Base-by-base conservation (phyloP, 768 basidiomycete genomes). In the Termitomyces bulborhizus region DNA sequence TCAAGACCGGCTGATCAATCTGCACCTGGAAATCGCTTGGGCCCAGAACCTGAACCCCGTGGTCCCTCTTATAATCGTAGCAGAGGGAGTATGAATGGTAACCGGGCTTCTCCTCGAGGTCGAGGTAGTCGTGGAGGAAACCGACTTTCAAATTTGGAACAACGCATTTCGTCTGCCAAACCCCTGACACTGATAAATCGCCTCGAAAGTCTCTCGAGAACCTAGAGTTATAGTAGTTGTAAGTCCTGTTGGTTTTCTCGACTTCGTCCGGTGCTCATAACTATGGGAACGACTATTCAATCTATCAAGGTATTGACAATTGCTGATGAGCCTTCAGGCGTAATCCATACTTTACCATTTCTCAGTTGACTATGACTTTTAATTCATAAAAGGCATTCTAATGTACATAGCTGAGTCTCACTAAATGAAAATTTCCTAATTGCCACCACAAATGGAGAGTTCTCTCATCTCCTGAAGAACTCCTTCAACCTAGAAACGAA, bases 401-500 rank as follows among this genome's bases (percentile, higher is more conserved):
- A 48, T 55, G 47, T 48, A 43, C 54, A 49, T 41, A 55, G 41
- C 26, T 42, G 21, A 12, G 24, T 27, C 27, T n/a, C 16, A 18
- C 16, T 24, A 32, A 13, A 55, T 16, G 51, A 7, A 11, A 13
- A 41, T 21, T 21, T 55, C 26, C 62, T 47, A 68, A 49, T 63
- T 78, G 44, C 78, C 88, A 13, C 94, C 94, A 66, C 91, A 97
- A 64, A 99, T 99, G 6, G 90, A 90, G 49, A 98, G 72, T 65
- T 96, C 94, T 67, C 85, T 84, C 94, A 99, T 98, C 73, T 98
- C 93, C 64, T 93, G 90, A 46, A 99, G 73, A n/a, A 94, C 91
- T 15, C 85, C 86, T 71, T 98, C 97, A n/a, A 98, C 93, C 87
- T 90, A 54, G 15, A 49, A 18, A 51, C 46, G 29, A 39, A 50